phyloP scores from a whole-genome alignment of 495 filamentous ascomycete genomes.

The Neurospora tetraspora region DNA sequence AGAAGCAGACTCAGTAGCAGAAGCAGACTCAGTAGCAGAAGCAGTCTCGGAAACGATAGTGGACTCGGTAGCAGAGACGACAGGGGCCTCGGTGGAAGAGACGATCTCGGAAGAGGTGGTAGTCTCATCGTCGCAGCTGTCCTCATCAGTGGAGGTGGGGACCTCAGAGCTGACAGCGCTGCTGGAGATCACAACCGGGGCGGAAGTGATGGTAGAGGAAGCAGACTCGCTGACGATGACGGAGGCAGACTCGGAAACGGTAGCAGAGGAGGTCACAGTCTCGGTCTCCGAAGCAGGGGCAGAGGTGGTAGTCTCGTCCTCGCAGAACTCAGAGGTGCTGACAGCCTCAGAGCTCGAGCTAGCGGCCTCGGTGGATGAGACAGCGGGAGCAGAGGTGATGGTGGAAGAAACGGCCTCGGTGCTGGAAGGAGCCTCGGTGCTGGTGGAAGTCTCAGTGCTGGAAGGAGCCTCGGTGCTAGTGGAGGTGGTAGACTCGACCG shows the following conservation, averaged over 20 bases:
- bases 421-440: no score
- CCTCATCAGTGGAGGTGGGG: not conserved
- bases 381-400: constrained; percentile 2
- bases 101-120: not conserved
- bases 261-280: no score
- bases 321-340: constrained; percentile 5
- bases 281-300: not conserved
- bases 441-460: no score
- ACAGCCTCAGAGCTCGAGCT: constrained; percentile 3
- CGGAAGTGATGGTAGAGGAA: constrained; percentile 2
- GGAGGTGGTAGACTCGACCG: no score
- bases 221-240: no score
- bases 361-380: not conserved
- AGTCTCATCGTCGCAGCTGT: not conserved
- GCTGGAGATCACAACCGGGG: constrained; percentile 9
- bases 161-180: constrained; percentile 10
- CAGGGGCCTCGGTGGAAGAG: constrained; percentile 2
- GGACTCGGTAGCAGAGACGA: not conserved
- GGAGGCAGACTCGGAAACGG: no score
- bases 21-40: not conserved
- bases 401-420: not conserved
- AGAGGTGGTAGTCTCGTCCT: not conserved
- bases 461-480: no score
- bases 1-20: not conserved
- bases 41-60: not conserved